Evolutionary conservation across 2,329 filamentous ascomycete genomes (phyloP), one percentile per base, ranked within the genome.

Genomic region (Capronia epimyces): DNA sequence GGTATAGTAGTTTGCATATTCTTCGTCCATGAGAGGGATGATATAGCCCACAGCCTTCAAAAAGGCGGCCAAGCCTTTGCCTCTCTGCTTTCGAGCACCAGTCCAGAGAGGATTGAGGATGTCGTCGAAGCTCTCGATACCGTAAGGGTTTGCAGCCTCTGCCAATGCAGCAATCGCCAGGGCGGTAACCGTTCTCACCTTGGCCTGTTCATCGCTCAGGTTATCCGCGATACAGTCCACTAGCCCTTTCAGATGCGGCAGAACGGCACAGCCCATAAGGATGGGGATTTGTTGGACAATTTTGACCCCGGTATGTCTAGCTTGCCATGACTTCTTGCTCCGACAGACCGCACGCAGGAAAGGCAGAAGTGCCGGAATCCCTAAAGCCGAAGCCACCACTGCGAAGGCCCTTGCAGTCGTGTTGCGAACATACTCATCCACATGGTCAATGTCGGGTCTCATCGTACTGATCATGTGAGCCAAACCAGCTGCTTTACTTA

Each of bases 391-490:
- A 2, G 93, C 93, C 31, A 98, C 93, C 5, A 98, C 93, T 21
- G 93, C 93, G 66, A 98, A 98, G 1, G 93, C 93, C 74, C 93
- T 80, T 48, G 93, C 93, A 1, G 93, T 98, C 1, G 93, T 98
- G 71, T 98, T 98, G 66, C 93, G 83, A 10, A 98, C 94, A 66
- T 98, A 98, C 68, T 98, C 93, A 64, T 98, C 93, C 21, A 94
- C 87, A 63, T 98, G 93, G 63, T 98, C 93, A 60, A 98, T 95
- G 79, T 98, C 93, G 0, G 93, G 94, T 64, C 93, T 81, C 93
- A 98, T 98, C 7, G 90, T 95, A 71, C 89, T 95, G 68, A 98
- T 98, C 93, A 98, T 98, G 62, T 94, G 93, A 15, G 93, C 93
- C 48, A 98, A 80, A 66, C 93, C 94, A 56, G 94, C 93, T 20